Evolutionary conservation across 371 early-diverging fungal genomes (phyloP).

Genomic region (Batrachochytrium dendrobatidis): DNA sequence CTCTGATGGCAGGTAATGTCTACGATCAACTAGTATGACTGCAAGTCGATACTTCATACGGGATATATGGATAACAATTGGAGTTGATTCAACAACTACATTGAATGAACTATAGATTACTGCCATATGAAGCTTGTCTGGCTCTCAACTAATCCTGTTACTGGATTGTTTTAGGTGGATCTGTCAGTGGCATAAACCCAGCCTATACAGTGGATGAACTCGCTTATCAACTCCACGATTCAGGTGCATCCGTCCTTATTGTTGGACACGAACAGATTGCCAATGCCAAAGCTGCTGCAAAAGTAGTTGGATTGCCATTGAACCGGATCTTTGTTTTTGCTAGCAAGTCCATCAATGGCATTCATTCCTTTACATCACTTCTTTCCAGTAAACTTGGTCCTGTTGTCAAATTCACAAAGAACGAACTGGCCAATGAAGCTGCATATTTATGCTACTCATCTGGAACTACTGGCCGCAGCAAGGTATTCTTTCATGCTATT

Average conservation of each 20-base stretch:
- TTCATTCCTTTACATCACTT: conserved; percentile 15
- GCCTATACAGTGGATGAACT: conserved; percentile 68
- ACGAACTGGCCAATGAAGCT: conserved; percentile 36
- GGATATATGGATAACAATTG: too few relatives aligned
- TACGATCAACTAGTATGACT: not conserved
- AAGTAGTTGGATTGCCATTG: conserved; percentile 44
- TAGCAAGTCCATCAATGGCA: conserved; percentile 20
- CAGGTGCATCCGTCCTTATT: conserved; percentile 57
- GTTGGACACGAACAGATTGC: conserved; percentile 39
- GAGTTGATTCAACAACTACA: too few relatives aligned
- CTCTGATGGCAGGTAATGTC: conserved; percentile 15
- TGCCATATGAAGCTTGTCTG: too few relatives aligned
- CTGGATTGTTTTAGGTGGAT: too few relatives aligned
- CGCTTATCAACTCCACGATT: conserved; percentile 60
- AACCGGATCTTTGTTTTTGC: conserved; percentile 52
- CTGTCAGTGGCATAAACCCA: conserved; percentile 67
- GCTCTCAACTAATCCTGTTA: too few relatives aligned
- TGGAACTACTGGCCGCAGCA: conserved; percentile 72
- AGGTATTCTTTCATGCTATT: conserved; percentile 40
- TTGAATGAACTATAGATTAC: too few relatives aligned
- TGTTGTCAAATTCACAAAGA: conserved; percentile 24
- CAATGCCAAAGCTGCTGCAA: conserved; percentile 52
- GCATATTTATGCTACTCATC: conserved; percentile 83
- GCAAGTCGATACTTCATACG: too few relatives aligned
- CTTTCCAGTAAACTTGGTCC: conserved; percentile 15